phyloP scores from a whole-genome alignment of 2,329 filamentous ascomycete genomes.

The Penicillium palitans region DNA sequence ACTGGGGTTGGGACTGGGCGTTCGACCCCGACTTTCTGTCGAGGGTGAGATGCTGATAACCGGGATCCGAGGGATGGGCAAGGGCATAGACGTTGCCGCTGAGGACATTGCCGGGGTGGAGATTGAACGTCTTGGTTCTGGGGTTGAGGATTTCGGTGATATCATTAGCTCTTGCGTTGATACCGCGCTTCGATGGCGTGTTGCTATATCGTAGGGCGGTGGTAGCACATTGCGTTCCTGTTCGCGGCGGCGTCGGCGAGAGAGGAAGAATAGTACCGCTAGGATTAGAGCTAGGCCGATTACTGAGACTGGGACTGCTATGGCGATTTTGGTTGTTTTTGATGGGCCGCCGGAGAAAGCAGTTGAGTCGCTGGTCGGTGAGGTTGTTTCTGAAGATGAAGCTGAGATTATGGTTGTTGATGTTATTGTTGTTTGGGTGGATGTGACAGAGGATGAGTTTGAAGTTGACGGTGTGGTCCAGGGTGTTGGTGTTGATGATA shows the following conservation, averaged over 20 bases:
- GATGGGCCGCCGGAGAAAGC: constrained; percentile 13
- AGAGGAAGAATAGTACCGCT: constrained; percentile 29
- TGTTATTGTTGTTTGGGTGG: background rate
- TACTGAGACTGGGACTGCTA: constrained; percentile 36
- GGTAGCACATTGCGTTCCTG: constrained; percentile 6
- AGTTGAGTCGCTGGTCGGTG: background rate
- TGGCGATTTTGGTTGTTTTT: constrained; percentile 32
- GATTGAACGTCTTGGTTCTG: background rate
- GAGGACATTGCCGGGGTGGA: background rate
- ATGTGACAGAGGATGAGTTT: background rate
- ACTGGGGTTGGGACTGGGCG: background rate
- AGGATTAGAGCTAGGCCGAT: constrained; percentile 29
- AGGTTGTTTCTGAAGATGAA: background rate
- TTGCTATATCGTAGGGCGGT: constrained; percentile 12
- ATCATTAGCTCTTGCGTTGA: constrained; percentile 19
- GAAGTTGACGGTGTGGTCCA: background rate
- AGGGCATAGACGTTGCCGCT: background rate
- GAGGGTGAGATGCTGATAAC: constrained; percentile 9
- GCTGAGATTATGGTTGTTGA: background rate
- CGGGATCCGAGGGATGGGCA: constrained; percentile 1
- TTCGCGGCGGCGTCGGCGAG: constrained; percentile 23
- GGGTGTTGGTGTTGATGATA: background rate
- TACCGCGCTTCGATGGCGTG: constrained; percentile 7
- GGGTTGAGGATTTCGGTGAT: background rate
- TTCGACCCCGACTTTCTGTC: background rate